phyloP scores from a whole-genome alignment of 179 eudicot genomes.

The Amaranthus tricolor region DNA sequence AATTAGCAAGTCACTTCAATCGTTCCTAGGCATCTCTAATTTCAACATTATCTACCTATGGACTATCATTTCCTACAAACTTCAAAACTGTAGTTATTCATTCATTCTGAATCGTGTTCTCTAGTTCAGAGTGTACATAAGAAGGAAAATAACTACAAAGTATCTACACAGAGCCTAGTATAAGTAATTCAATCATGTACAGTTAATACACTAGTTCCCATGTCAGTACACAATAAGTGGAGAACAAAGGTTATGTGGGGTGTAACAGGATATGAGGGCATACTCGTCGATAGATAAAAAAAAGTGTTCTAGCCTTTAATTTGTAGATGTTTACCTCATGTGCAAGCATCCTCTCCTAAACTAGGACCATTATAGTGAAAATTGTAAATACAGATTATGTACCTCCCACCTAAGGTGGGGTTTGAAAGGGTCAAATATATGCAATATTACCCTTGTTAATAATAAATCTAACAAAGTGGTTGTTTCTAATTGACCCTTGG shows the following conservation, averaged over 20 bases:
- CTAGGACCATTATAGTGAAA: not conserved
- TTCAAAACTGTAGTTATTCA: too few species aligned
- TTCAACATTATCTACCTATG: too few species aligned
- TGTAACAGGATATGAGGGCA: not conserved
- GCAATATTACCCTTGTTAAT: too few species aligned
- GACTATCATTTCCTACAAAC: too few species aligned
- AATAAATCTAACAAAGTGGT: too few species aligned
- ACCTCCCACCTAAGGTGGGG: too few species aligned
- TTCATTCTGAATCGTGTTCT: not conserved
- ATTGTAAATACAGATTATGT: not conserved
- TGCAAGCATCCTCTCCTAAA: not conserved
- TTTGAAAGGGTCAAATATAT: too few species aligned
- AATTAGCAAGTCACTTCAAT: too few species aligned
- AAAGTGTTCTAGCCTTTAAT: not conserved
- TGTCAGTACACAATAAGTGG: not conserved
- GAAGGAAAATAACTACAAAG: not conserved
- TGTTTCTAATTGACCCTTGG: too few species aligned
- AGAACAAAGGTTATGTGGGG: not conserved
- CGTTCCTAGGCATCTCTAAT: too few species aligned
- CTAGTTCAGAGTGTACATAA: not conserved
- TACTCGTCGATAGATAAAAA: not conserved
- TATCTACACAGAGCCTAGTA: not conserved
- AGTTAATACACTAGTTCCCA: not conserved
- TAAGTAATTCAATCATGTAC: not conserved
- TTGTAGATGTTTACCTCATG: not conserved